Evolutionary conservation across 345 rosid genomes (phyloP).

Genomic region (Gossypium thurberi): DNA sequence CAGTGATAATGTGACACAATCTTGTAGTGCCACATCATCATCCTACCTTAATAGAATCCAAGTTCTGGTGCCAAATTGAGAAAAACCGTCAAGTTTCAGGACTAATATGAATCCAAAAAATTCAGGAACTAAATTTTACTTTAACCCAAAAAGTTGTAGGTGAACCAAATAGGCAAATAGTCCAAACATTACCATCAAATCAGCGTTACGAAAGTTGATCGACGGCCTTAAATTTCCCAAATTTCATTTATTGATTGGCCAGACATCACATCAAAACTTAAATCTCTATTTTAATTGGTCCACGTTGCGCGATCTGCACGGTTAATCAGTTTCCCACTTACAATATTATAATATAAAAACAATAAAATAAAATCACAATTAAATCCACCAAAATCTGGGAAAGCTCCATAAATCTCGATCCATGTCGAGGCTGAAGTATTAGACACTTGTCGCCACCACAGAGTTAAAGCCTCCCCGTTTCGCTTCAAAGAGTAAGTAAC

Average conservation of each 20-base stretch:
- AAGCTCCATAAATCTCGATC: slow-evolving; percentile 50
- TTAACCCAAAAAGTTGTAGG: background rate
- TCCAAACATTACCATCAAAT: slow-evolving; percentile 6
- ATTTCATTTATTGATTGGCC: slow-evolving; percentile 30
- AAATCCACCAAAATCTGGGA: background rate
- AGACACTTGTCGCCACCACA: slow-evolving; percentile 80
- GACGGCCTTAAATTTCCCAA: slow-evolving; percentile 35
- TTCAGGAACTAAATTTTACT: too few relatives aligned
- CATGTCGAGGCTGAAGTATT: slow-evolving; percentile 47
- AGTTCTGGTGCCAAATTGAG: too few relatives aligned
- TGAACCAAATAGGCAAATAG: too few relatives aligned
- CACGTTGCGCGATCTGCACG: slow-evolving; percentile 42
- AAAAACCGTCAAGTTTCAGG: too few relatives aligned
- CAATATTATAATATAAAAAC: background rate
- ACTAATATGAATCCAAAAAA: too few relatives aligned
- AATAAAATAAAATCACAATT: background rate
- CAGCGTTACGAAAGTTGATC: slow-evolving; percentile 23
- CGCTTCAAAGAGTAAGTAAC: slow-evolving; percentile 16
- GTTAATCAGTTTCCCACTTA: slow-evolving; percentile 25
- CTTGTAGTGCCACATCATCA: too few relatives aligned
- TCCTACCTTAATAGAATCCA: too few relatives aligned
- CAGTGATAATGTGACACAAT: too few relatives aligned
- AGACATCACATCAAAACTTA: slow-evolving; percentile 28
- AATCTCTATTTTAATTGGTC: slow-evolving; percentile 28
- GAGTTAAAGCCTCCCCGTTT: background rate